Evolutionary conservation across 495 filamentous ascomycete genomes (phyloP).

Genomic region (Pseudevernia furfuracea): DNA sequence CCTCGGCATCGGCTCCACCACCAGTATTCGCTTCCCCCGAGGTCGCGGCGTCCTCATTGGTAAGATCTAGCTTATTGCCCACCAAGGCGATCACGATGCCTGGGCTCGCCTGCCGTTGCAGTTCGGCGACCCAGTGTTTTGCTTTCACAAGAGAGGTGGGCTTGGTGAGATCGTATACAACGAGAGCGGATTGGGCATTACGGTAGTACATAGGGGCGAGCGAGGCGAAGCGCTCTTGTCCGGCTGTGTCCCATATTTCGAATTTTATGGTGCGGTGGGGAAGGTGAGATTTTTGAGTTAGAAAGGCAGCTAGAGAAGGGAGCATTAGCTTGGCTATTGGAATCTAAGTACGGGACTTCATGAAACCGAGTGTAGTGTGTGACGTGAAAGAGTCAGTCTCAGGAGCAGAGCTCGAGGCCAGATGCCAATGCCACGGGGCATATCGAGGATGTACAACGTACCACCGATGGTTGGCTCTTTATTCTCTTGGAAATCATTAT

Average conservation of each 20-base stretch:
- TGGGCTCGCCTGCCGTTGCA: slow-evolving; percentile 93
- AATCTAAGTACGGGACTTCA: background rate
- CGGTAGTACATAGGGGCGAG: slow-evolving; percentile 99
- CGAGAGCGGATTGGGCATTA: slow-evolving; percentile 96
- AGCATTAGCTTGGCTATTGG: background rate
- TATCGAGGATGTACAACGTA: slow-evolving; percentile 39
- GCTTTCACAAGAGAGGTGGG: slow-evolving; percentile 92
- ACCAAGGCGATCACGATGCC: slow-evolving; percentile 97
- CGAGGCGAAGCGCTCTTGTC: slow-evolving; percentile 95
- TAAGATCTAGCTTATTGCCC: slow-evolving; percentile 94
- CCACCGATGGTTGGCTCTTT: slow-evolving; percentile 99
- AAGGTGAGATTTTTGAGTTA: slow-evolving; percentile 96
- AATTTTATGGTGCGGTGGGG: slow-evolving; percentile 97
- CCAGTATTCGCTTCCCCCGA: slow-evolving; percentile 17
- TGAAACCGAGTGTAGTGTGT: background rate
- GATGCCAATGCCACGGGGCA: background rate
- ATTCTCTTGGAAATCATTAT: slow-evolving; percentile 99
- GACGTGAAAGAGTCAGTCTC: background rate
- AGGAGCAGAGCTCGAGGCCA: background rate
- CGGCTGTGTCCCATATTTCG: slow-evolving; percentile 99
- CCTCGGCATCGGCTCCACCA: slow-evolving; percentile 35
- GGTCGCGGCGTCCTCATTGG: slow-evolving; percentile 39
- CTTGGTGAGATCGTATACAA: slow-evolving; percentile 98
- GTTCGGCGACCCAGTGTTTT: slow-evolving; percentile 96
- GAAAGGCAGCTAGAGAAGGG: slow-evolving; percentile 69